A percentile compares a stretch with the other conserved stretches of the same genome.
Evolutionary conservation across 2,329 filamentous ascomycete genomes (phyloP).

Genomic region (Hymenoscyphus occultus): DNA sequence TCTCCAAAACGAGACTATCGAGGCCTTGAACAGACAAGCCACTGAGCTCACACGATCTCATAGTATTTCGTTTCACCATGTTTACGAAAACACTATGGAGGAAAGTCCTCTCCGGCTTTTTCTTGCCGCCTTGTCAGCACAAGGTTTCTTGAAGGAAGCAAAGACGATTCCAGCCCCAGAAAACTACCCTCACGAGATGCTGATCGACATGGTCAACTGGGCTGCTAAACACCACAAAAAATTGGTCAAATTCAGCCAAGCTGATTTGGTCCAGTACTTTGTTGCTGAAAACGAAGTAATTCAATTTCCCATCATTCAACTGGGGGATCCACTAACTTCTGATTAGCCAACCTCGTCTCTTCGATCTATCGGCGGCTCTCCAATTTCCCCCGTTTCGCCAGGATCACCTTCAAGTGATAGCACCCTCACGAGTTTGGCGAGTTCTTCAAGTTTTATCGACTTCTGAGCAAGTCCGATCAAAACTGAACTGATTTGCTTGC

Average conservation of each 20-base stretch:
- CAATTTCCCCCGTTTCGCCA: not conserved
- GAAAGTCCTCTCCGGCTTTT: slow-evolving; percentile 10
- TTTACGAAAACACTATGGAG: slow-evolving; percentile 8
- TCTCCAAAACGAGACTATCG: slow-evolving; percentile 10
- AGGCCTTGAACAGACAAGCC: not conserved
- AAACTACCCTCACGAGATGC: slow-evolving; percentile 1
- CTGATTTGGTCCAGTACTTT: not conserved
- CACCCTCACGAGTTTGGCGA: too few species aligned
- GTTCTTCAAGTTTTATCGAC: not conserved
- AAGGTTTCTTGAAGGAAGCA: not conserved
- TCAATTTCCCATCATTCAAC: not conserved
- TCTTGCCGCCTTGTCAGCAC: not conserved
- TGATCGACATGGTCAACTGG: slow-evolving; percentile 9
- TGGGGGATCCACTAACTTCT: not conserved
- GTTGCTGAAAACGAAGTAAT: slow-evolving; percentile 1
- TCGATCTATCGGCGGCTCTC: not conserved
- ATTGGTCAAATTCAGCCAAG: not conserved
- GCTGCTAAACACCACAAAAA: not conserved
- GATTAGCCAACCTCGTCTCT: not conserved
- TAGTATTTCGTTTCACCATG: not conserved
- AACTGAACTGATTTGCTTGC: not conserved
- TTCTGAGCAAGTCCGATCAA: not conserved
- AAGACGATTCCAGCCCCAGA: not conserved
- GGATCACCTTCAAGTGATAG: too few species aligned
- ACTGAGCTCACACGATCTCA: not conserved